Evolutionary conservation across 2,329 filamentous ascomycete species (phyloP).

Genomic region (Penicillium concentricum): DNA sequence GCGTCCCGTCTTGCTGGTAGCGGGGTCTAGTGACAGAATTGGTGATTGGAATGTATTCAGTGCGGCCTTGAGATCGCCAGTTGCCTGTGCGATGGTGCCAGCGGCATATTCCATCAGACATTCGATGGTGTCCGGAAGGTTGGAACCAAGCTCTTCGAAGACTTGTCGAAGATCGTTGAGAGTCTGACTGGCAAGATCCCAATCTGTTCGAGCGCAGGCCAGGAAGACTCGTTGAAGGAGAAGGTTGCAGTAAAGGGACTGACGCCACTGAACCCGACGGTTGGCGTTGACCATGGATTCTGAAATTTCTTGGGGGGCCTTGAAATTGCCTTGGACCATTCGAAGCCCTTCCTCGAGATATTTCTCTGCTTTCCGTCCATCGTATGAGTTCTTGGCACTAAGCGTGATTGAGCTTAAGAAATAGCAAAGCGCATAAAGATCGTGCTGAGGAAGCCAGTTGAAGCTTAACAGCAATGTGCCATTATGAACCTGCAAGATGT

Average conservation of each 20-base stretch:
- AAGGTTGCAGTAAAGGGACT: conserved; percentile 65
- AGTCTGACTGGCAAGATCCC: conserved; percentile 61
- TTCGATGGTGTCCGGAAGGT: conserved; percentile 43
- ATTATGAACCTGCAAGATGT: conserved; percentile 44
- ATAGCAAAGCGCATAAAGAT: conserved; percentile 61
- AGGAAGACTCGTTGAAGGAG: conserved; percentile 70
- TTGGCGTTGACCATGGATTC: conserved; percentile 60
- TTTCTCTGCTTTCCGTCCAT: conserved; percentile 54
- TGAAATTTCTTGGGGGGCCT: conserved; percentile 42
- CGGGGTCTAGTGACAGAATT: conserved; percentile 55
- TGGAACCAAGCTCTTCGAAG: conserved; percentile 45
- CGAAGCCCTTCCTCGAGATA: conserved; percentile 60
- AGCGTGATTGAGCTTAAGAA: conserved; percentile 57
- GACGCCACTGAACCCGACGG: conserved; percentile 62
- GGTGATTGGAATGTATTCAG: conserved; percentile 64
- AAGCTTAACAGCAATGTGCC: conserved; percentile 53
- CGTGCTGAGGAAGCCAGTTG: conserved; percentile 60
- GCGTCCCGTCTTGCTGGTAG: conserved; percentile 38
- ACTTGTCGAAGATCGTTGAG: conserved; percentile 55
- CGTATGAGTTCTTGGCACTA: conserved; percentile 56
- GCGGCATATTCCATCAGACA: conserved; percentile 68
- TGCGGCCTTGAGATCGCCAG: conserved; percentile 69
- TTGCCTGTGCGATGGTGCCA: conserved; percentile 74
- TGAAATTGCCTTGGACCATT: conserved; percentile 47
- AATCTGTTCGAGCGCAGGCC: conserved; percentile 68